Evolutionary conservation across 345 rosid species (phyloP), one percentile per base, ranked within the genome.

Genomic region (Odontarrhena argentea): DNA sequence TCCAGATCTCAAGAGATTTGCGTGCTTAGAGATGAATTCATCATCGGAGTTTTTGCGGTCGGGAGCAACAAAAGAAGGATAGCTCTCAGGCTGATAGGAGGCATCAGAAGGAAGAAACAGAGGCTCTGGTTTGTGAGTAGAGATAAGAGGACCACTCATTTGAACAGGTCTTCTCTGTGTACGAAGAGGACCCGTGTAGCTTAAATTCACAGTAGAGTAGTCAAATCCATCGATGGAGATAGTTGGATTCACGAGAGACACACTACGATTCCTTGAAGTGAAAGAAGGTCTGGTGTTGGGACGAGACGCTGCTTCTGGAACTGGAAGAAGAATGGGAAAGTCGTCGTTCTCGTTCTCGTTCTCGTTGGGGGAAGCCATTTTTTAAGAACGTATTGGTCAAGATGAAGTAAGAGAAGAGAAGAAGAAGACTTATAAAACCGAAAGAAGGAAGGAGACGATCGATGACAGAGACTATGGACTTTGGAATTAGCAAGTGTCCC

Each of bases 151-250:
- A 41, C 90, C 98, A 38, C 96, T 93, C 71, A 83, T 82, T 62
- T 83, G 96, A 5, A 63, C 38, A 36, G 74, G 73, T 62, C 74
- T 81, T 74, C 86, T 86, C 70, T 67, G 87, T 56, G 82, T 83
- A 14, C 91, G 85, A 49, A 93, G 69, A 51, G 96, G 98, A 73
- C 98, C 97, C 46, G 96, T 90, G 78, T 70, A 84, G 47, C 96
- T 88, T 9, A 76, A 88, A 67, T 74, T 68, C 51, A 74, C 74
- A 71, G 60, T 48, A 28, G 69, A 79, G 61, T 9, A 75, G 46
- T 71, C 89, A 73, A 63, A 76, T 37, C 88, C 74, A 35, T 87
- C 93, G 48, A 56, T 13, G 64, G 79, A 60, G 52, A 67, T 67
- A 71, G 56, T 44, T 13, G 92, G 84, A 72, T 82, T 82, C 56